Evolutionary conservation across 2,329 filamentous ascomycete species (phyloP), one percentile per base, ranked within the genome.

Genomic region (Penicillium digitatum): DNA sequence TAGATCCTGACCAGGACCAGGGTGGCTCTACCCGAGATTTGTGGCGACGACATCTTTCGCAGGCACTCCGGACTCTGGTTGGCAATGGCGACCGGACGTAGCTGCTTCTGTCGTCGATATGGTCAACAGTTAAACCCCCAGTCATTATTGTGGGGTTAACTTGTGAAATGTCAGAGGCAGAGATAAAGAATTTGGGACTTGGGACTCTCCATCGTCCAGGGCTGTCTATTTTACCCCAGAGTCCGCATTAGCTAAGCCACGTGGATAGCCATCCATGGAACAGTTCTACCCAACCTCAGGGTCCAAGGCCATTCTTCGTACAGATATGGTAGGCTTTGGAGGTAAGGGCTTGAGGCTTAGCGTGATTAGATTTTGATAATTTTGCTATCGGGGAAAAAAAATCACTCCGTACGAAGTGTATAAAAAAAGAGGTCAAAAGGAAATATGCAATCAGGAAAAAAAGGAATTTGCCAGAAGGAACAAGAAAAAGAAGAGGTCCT

Each of bases 21-120:
- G 27, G 48, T 47, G 22, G 22, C 27, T 46, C 20, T 63, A 69
- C 68, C 50, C 69, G 57, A 38, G 63, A 62, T 59, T 71, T 71
- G 52, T 72, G 66, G 48, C 58, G 69, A 37, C 61, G 66, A 48
- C 60, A 71, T 59, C 64, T 58, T 56, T 65, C 66, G 49, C 62
- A 72, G 0, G 70, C 69, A 37, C 54, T 66, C 47, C 63, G 69
- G 43, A 68, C 64, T 49, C 65, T 63, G 12, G 64, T 67, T 5
- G 66, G 66, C 42, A 62, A 46, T 27, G 39, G 40, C 12, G 39
- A 46, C 40, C 49, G 49, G 12, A 38, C 18, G 12, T 51, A 51
- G 10, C 38, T 35, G 22, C 1, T 35, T 29, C 24, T 42, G 27
- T 42, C 27, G 27, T 42, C 27, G 11, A 12, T 20, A 32, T 27